A percentile compares a stretch with the other conserved stretches of the same genome.
Evolutionary conservation across 2,329 filamentous ascomycete species (phyloP).

Genomic region (Aspergillus sp.): DNA sequence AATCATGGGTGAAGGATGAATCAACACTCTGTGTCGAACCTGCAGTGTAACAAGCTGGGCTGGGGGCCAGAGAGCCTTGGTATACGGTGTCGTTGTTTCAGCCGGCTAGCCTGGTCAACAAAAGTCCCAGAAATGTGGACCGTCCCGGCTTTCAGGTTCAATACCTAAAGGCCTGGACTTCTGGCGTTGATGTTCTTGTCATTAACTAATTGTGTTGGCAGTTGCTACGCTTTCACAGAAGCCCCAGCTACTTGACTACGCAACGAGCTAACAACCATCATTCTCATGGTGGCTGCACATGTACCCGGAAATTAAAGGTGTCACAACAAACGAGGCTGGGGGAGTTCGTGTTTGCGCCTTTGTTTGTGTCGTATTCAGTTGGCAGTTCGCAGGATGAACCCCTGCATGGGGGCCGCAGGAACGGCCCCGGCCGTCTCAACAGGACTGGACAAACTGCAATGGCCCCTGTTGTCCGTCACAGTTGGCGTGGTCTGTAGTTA

Average conservation of each 20-base stretch:
- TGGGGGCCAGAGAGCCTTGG: too few relatives aligned
- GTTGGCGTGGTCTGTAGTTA: background rate
- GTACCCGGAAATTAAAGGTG: background rate
- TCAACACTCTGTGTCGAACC: too few relatives aligned
- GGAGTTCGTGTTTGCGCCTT: background rate
- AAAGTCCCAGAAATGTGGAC: too few relatives aligned
- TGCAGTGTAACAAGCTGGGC: too few relatives aligned
- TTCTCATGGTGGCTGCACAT: background rate
- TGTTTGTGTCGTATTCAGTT: background rate
- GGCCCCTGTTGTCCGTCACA: background rate
- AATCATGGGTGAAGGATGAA: too few relatives aligned
- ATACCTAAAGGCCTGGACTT: too few relatives aligned
- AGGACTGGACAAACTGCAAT: background rate
- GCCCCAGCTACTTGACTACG: background rate
- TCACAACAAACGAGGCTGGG: background rate
- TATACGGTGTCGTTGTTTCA: too few relatives aligned
- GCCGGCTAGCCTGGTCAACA: too few relatives aligned
- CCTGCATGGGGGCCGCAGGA: background rate
- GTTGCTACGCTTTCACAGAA: background rate
- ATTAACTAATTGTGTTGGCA: too few relatives aligned
- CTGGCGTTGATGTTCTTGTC: too few relatives aligned
- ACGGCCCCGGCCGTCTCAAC: background rate
- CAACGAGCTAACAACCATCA: background rate
- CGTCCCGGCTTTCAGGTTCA: too few relatives aligned
- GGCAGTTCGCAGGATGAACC: background rate